These are phyloP conservation scores for Tetracladium maxilliforme DNA, from an alignment of 2,329 filamentous ascomycete species.

Conservation along the genomic window DNA sequence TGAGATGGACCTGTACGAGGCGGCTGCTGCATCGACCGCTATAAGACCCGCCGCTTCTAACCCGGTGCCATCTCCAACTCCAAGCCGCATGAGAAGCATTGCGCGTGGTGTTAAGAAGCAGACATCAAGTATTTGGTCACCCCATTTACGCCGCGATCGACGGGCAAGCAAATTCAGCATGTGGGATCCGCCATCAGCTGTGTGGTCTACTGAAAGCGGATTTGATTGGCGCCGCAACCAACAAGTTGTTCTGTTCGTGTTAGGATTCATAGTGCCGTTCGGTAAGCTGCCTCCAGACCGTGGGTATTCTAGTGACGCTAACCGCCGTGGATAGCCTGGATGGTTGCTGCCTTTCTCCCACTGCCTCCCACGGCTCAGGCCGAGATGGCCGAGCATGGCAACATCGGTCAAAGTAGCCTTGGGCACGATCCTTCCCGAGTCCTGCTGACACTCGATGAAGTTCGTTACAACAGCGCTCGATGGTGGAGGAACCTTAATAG, in stretches of 20 bases:
- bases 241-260: conserved; percentile 60
- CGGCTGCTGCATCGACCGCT: too few species aligned
- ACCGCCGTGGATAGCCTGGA: conserved; percentile 45
- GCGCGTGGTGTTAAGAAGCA: too few species aligned
- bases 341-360: conserved; percentile 62
- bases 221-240: conserved; percentile 53
- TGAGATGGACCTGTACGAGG: too few species aligned
- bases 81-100: too few species aligned
- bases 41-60: too few species aligned
- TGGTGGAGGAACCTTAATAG: conserved; percentile 52
- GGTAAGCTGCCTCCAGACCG: conserved; percentile 32
- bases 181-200: conserved; percentile 61
- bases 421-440: conserved; percentile 11
- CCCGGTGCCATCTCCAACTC: too few species aligned
- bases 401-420: conserved; percentile 12
- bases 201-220: conserved; percentile 45
- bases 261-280: conserved; percentile 67
- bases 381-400: conserved; percentile 31
- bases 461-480: conserved; percentile 34
- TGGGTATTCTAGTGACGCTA: conserved; percentile 4
- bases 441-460: conserved; percentile 14
- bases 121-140: conserved; percentile 54
- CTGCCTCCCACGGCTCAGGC: conserved; percentile 43
- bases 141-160: conserved; percentile 53
- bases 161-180: conserved; percentile 40